Conservation (phyloP, 495 filamentous ascomycete species). For the Tetracladium marchalianum region DNA sequence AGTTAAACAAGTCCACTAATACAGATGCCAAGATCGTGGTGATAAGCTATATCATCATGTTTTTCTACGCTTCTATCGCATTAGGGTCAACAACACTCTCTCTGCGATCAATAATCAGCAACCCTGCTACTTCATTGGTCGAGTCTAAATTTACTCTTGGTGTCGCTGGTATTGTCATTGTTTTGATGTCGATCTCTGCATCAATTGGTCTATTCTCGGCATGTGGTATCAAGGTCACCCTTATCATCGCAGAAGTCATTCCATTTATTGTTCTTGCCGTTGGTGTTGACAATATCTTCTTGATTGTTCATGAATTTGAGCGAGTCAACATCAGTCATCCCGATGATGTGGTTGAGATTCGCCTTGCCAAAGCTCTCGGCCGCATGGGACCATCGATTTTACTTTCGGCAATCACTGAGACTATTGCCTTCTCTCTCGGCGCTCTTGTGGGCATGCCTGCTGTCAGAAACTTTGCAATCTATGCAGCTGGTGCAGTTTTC, state of each 20-base stretch:
- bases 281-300: constrained; percentile 96
- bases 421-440: constrained; percentile 84
- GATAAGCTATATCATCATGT: constrained; percentile 98
- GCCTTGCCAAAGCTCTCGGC: constrained; percentile 75
- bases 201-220: constrained; percentile 91
- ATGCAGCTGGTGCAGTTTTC: constrained; percentile 91
- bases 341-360: constrained; percentile 72
- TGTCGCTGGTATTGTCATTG: constrained; percentile 84
- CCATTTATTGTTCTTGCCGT: constrained; percentile 94
- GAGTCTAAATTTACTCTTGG: constrained; percentile 94
- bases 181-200: constrained; percentile 92
- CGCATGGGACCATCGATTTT: constrained; percentile 95
- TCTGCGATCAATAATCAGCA: constrained; percentile 60
- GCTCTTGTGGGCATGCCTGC: constrained; percentile 95
- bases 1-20: constrained; percentile 92
- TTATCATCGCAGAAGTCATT: constrained; percentile 98
- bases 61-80: constrained; percentile 87
- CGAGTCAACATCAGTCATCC: constrained; percentile 83
- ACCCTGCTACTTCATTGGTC: constrained; percentile 75
- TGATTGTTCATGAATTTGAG: constrained; percentile 98
- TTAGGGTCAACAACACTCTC: constrained; percentile 79
- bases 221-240: constrained; percentile 77
- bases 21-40: constrained; percentile 96
- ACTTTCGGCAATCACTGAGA: constrained; percentile 90
- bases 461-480: constrained; percentile 91